Percentiles rank a stretch among this genome's conserved stretches.
Conservation (phyloP, 768 basidiomycete species). For the Candolleomyces eurysporus region DNA sequence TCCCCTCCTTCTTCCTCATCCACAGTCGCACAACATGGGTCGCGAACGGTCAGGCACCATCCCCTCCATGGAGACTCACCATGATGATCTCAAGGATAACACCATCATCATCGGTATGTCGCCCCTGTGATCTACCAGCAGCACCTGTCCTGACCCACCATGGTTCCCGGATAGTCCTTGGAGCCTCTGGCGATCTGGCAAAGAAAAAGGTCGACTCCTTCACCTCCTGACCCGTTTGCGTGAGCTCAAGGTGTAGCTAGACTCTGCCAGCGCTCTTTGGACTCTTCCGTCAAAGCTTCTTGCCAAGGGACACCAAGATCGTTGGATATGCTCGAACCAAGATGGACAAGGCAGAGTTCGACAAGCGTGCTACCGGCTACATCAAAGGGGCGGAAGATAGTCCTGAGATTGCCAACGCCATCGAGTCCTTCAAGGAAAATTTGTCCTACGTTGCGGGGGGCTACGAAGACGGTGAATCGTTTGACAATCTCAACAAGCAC, state of each 20-base stretch:
- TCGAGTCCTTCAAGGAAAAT: slow-evolving; percentile 82
- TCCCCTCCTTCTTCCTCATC: slow-evolving; percentile 14
- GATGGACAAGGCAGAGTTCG: slow-evolving; percentile 84
- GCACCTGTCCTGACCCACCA: not conserved
- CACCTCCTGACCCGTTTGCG: slow-evolving; percentile 1
- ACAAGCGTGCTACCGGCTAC: slow-evolving; percentile 79
- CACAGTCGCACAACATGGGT: slow-evolving; percentile 33
- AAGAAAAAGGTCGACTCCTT: slow-evolving; percentile 83
- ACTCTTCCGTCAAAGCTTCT: slow-evolving; percentile 75
- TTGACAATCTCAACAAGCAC: slow-evolving; percentile 72
- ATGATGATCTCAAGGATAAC: slow-evolving; percentile 79
- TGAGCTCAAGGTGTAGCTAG: slow-evolving; percentile 38
- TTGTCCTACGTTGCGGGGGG: slow-evolving; percentile 82
- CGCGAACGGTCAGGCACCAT: slow-evolving; percentile 75
- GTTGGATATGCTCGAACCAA: slow-evolving; percentile 97
- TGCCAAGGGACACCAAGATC: slow-evolving; percentile 84
- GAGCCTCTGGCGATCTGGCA: slow-evolving; percentile 95
- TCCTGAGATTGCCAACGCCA: slow-evolving; percentile 50
- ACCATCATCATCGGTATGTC: slow-evolving; percentile 82
- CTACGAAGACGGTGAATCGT: slow-evolving; percentile 84
- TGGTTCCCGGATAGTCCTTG: slow-evolving; percentile 61
- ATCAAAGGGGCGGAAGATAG: slow-evolving; percentile 77
- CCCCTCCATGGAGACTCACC: slow-evolving; percentile 80
- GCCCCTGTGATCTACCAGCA: not conserved
- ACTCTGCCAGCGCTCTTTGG: slow-evolving; percentile 95